Evolutionary conservation across 1,284 basidiomycete genomes (phyloP).

Genomic region (Termitomyces sp.): DNA sequence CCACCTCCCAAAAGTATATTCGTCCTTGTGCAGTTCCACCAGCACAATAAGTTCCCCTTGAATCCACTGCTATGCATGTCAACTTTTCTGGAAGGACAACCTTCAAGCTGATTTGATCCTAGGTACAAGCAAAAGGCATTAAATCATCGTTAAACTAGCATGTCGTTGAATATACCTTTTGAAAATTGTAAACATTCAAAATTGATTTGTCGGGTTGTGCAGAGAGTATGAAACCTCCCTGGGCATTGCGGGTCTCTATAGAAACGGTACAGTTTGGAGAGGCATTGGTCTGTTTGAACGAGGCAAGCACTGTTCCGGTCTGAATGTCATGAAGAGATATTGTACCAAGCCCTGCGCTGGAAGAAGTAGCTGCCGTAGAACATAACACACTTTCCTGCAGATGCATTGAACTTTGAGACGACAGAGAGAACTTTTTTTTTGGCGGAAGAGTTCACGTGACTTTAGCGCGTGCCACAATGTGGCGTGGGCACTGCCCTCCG

Average conservation of each 20-base stretch:
- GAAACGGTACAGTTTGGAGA: conserved; percentile 52
- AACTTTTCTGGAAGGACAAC: conserved; percentile 89
- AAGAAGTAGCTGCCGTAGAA: conserved; percentile 46
- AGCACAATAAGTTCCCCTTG: conserved; percentile 72
- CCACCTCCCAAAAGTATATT: conserved; percentile 92
- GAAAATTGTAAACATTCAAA: conserved; percentile 77
- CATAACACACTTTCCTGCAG: conserved; percentile 67
- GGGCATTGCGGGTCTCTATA: conserved; percentile 56
- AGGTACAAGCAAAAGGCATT: background rate
- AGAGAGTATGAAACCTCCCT: conserved; percentile 73
- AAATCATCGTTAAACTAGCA: conserved; percentile 1
- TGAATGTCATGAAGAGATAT: conserved; percentile 70
- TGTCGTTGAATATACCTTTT: conserved; percentile 49
- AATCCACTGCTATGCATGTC: conserved; percentile 73
- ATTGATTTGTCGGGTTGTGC: conserved; percentile 78
- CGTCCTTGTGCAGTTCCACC: conserved; percentile 87
- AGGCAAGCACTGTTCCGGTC: conserved; percentile 59
- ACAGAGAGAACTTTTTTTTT: conserved; percentile 9
- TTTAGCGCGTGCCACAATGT: background rate
- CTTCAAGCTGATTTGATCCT: conserved; percentile 87
- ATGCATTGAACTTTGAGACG: conserved; percentile 36
- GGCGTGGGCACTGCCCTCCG: conserved; percentile 1
- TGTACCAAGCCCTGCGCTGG: conserved; percentile 48
- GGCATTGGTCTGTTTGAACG: conserved; percentile 73
- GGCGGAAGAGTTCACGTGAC: conserved; percentile 16